Conservation (phyloP, 306 rosid species). For the Malus sylvestris region DNA sequence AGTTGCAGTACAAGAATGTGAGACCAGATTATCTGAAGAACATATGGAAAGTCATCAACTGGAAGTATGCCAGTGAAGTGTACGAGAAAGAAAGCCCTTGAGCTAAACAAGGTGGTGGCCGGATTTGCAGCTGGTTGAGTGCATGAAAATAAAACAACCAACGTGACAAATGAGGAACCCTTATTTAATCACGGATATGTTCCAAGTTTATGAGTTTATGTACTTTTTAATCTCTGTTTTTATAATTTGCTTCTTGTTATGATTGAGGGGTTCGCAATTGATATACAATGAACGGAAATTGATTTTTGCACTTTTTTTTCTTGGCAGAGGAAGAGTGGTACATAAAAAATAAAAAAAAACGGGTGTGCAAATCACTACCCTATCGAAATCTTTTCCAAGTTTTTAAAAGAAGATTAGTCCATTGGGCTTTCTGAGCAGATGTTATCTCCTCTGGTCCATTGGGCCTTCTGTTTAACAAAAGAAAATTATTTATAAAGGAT, state of each 20-base stretch:
- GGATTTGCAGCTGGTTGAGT: neutral
- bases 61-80: conserved; percentile 72
- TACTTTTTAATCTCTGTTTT: neutral
- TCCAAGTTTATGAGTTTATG: neutral
- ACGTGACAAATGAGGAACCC: neutral
- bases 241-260: neutral
- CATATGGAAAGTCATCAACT: conserved; percentile 90
- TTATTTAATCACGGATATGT: neutral
- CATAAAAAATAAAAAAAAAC: neutral
- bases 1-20: conserved; percentile 89
- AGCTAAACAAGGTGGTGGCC: neutral
- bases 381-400: no score
- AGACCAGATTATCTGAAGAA: conserved; percentile 94
- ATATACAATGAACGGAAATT: neutral
- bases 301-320: neutral
- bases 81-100: conserved; percentile 51
- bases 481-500: no score
- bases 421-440: no score
- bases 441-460: no score
- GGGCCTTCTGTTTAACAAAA: no score
- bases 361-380: no score
- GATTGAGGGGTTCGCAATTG: neutral
- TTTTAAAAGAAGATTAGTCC: no score
- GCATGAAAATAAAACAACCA: neutral
- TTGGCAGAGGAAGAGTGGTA: neutral